Base-by-base conservation (phyloP, 2,329 filamentous ascomycete species). In the Pseudonectria foliicola region DNA sequence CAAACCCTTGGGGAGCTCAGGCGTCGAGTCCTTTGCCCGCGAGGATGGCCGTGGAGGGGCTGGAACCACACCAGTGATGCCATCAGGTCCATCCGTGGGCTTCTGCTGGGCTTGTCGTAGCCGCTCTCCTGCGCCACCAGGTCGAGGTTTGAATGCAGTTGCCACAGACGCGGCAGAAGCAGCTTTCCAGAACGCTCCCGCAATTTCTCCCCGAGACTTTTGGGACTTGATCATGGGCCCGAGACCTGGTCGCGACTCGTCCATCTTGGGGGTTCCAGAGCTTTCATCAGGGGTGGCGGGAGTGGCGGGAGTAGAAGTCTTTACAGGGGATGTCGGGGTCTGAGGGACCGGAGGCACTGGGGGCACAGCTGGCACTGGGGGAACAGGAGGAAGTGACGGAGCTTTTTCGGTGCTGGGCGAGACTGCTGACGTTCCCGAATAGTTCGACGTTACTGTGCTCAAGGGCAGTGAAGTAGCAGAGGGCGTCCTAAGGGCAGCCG, bases 141-240 rank as follows among this genome's bases (percentile, higher is more conserved):
- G 80, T 38, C 90, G 78, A 13, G 90, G 90, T 53, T 90, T 93
- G 64, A 96, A 96, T 7, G 63, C 63, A 10, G 52, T 54, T 1
- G 73, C 72, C 25, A 59, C 70, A 31, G 59, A 81, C 10, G 60
- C 60, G 25, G 60, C 69, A 30, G 60, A 80, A 4, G 60, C 60
- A 15, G 87, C 87, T 59, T 87, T 93, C 62, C 85, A 84, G 42
- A 95, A 76, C 6, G 76, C 73, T 25, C 76, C 81, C 13, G 85
- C 85, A 49, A 92, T 70, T 37, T 92, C 81, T n/a, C 70, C 73
- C 43, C 74, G 79, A 2, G 79, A 81, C 42, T 75, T 77, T 54
- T 85, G 86, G 43, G 82, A 77, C 60, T 86, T 90, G 50, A 95
- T 82, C 89, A 95, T 95, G 2, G 88, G 86, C 0, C 87, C 87